Base-by-base conservation (phyloP, 257 asterid genomes). In the Fraxinus americana region DNA sequence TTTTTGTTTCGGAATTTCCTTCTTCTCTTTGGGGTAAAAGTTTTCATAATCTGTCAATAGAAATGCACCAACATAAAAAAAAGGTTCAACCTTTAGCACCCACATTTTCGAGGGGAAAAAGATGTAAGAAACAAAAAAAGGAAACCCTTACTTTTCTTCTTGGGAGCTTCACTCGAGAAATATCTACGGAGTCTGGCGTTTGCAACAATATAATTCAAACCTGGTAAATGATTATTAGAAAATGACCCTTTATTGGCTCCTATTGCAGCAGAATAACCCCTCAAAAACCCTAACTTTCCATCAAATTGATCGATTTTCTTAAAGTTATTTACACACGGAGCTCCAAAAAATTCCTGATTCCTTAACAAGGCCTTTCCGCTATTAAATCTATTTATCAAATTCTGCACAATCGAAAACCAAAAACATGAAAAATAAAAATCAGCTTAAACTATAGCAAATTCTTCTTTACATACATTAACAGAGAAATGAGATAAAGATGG, bases 111-210 rank as follows among this genome's bases (percentile, higher is more conserved):
- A 27, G 36, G 36, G 36, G 34, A 45, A 39, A 45, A 25, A 73
- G 48, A 12, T 29, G 29, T 36, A 79, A 36, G 14, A 6, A 36
- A 50, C 52, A n/a, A 13, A 65, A 82, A 45, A 38, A 38, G 25
- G n/a, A 43, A 75, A 35, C 67, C 30, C 90, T 81, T 82, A 91
- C 96, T 88, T 79, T 88, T 93, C 82, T 93, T 91, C 90, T 93
- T 89, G 0, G 97, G 97, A 75, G 86, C 73, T 83, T 83, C 91
- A 72, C 85, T 84, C 70, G 85, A 88, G 90, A 90, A 91, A 81
- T 84, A 88, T 72, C 97, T 81, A 41, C 79, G 82, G 3, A 78
- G 43, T 67, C 84, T 86, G 7, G 89, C 84, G 85, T 82, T 87
- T 0, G 86, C 92, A 68, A 79, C 27, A 17, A 77, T 76, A 78